Evolutionary conservation across 1,139 yeast genomes (phyloP).

Genomic region (Groenewaldozyma auringiensis): DNA sequence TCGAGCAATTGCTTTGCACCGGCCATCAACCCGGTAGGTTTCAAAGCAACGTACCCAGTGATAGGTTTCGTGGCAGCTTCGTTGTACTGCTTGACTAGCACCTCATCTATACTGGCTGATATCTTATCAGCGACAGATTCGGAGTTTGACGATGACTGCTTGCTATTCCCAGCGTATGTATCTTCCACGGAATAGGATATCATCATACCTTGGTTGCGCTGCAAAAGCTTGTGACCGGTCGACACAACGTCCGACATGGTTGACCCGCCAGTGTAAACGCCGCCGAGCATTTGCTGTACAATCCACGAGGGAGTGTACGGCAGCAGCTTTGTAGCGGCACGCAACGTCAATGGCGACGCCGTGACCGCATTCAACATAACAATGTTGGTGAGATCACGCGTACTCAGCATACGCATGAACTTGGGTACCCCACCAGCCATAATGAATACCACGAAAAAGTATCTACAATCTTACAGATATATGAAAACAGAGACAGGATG

Average conservation of each 20-base stretch:
- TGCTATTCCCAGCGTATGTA: constrained; percentile 54
- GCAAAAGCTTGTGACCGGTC: constrained; percentile 59
- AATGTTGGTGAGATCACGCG: constrained; percentile 23
- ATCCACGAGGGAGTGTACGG: constrained; percentile 55
- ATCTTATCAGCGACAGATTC: constrained; percentile 60
- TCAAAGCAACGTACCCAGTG: constrained; percentile 56
- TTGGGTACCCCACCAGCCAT: background rate
- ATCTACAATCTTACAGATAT: too few species aligned
- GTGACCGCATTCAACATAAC: constrained; percentile 30
- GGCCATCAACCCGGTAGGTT: constrained; percentile 82
- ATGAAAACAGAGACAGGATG: too few species aligned
- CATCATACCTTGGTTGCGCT: constrained; percentile 88
- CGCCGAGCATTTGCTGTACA: constrained; percentile 67
- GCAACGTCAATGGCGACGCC: constrained; percentile 27
- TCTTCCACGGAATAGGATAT: constrained; percentile 88
- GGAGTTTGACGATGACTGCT: constrained; percentile 28
- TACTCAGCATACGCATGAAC: constrained; percentile 19
- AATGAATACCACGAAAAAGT: too few species aligned
- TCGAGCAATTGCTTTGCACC: constrained; percentile 70
- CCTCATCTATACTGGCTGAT: constrained; percentile 52
- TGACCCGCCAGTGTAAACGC: constrained; percentile 89
- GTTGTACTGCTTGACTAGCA: constrained; percentile 71
- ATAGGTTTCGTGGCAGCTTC: constrained; percentile 24
- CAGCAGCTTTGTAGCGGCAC: constrained; percentile 28
- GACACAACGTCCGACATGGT: constrained; percentile 56